These are phyloP conservation scores for Ophidiomyces ophidiicola DNA, from an alignment of 2,329 filamentous ascomycete species.

Conservation along the genomic window DNA sequence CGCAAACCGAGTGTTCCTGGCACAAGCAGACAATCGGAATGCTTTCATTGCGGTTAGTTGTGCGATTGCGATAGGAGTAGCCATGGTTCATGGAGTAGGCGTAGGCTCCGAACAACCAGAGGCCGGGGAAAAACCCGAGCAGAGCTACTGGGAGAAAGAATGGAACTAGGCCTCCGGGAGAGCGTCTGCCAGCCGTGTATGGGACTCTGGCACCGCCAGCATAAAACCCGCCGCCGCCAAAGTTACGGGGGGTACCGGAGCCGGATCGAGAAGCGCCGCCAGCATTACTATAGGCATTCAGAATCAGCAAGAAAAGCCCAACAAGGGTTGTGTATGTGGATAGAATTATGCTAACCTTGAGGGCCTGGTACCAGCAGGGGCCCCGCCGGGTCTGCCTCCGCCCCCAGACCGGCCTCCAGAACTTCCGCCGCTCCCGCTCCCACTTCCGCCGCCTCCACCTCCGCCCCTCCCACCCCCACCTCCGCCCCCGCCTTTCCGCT, in stretches of 20 bases:
- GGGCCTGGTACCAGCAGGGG: neutral
- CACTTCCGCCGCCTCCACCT: constrained; percentile 19
- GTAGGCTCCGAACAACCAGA: constrained; percentile 46
- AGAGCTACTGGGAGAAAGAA: constrained; percentile 38
- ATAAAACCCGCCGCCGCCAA: constrained; percentile 43
- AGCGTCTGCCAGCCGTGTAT: constrained; percentile 37
- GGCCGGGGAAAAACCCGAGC: constrained; percentile 39
- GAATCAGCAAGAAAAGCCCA: too few relatives aligned
- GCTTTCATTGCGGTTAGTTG: constrained; percentile 37
- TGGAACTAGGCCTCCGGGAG: constrained; percentile 39
- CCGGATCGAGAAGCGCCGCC: constrained; percentile 14
- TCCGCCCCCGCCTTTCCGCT: constrained; percentile 41
- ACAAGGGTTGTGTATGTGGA: too few relatives aligned
- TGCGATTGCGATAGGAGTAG: constrained; percentile 37
- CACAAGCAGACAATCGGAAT: constrained; percentile 47
- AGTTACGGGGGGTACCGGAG: constrained; percentile 28
- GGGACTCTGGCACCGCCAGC: constrained; percentile 42
- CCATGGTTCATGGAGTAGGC: constrained; percentile 42
- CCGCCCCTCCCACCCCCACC: constrained; percentile 34
- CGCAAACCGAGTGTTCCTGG: constrained; percentile 42
- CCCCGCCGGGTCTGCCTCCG: constrained; percentile 13
- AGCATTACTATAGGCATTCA: constrained; percentile 13
- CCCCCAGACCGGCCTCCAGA: constrained; percentile 14
- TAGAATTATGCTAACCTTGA: too few relatives aligned
- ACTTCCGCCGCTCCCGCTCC: constrained; percentile 15